Conservation (phyloP, 225 moss, liverwort and hornwort genomes). For the Antitrichia curtipendula region DNA sequence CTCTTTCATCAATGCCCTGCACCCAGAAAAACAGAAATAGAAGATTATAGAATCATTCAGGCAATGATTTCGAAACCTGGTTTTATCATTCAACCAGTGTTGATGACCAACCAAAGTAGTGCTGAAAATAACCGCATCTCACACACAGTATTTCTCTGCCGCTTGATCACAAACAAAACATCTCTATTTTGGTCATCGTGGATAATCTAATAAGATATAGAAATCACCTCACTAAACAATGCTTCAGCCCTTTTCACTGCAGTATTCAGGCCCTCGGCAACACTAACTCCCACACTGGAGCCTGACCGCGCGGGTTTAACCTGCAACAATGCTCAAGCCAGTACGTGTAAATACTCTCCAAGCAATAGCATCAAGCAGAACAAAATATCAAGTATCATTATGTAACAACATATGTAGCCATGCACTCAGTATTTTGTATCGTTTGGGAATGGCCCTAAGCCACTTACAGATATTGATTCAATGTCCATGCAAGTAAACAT, state of each 20-base stretch:
- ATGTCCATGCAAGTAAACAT: not conserved
- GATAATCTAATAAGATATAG: not conserved
- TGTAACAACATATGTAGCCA: not conserved
- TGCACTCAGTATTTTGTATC: not conserved
- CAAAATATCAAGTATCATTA: not conserved
- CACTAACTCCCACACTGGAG: constrained; percentile 88
- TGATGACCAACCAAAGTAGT: not conserved
- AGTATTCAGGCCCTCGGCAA: constrained; percentile 54
- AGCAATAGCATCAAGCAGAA: not conserved
- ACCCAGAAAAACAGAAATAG: not conserved
- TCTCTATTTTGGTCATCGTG: not conserved
- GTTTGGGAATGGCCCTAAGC: not conserved
- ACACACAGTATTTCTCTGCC: not conserved
- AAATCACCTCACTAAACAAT: constrained; percentile 27
- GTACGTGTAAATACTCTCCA: not conserved
- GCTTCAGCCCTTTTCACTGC: constrained; percentile 46
- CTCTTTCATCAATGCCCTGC: constrained; percentile 73
- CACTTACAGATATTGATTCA: not conserved
- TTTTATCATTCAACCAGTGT: not conserved
- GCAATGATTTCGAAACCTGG: not conserved
- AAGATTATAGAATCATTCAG: not conserved
- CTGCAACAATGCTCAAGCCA: constrained; percentile 14
- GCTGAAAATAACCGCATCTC: not conserved
- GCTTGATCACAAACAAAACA: not conserved
- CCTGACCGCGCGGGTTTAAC: constrained; percentile 93